A percentile compares a stretch with the other conserved stretches of the same genome.
Evolutionary conservation across 805 yeast genomes (phyloP).

Genomic region (Maudiozyma serrabonitensis): DNA sequence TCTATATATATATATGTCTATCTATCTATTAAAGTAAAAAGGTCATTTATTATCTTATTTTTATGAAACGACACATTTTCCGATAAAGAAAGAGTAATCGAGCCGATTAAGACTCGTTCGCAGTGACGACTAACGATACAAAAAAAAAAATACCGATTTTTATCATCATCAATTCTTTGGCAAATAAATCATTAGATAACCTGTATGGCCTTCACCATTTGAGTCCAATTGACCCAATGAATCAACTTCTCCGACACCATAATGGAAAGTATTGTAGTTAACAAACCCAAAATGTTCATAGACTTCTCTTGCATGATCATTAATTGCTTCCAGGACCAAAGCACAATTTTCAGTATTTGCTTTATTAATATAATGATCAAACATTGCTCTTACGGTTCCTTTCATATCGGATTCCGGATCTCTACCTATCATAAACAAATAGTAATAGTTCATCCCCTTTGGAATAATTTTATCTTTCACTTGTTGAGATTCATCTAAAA

Average conservation of each 20-base stretch:
- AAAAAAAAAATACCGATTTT: too few species aligned
- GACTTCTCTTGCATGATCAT: conserved; percentile 25
- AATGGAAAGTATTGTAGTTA: conserved; percentile 20
- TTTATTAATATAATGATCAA: conserved; percentile 20
- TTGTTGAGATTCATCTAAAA: conserved; percentile 17
- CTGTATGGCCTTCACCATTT: conserved; percentile 26
- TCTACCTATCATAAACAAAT: conserved; percentile 28
- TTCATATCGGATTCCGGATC: conserved; percentile 21
- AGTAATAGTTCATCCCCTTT: conserved; percentile 21
- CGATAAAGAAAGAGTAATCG: too few species aligned
- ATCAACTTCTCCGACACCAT: conserved; percentile 27
- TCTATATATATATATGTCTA: too few species aligned
- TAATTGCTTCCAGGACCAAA: conserved; percentile 28
- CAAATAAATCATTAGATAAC: conserved; percentile 25
- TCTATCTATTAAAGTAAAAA: too few species aligned
- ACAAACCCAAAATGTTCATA: conserved; percentile 30
- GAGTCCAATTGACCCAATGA: conserved; percentile 19
- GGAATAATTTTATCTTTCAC: conserved; percentile 21
- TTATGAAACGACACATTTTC: too few species aligned
- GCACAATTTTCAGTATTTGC: conserved; percentile 27
- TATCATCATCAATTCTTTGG: too few species aligned
- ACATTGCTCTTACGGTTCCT: conserved; percentile 28
- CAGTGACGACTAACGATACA: too few species aligned
- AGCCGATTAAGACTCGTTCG: too few species aligned
- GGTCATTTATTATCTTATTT: too few species aligned